Evolutionary conservation across 1,139 yeast genomes (phyloP), one percentile per base, ranked within the genome.

Genomic region (Pichia sp.): DNA sequence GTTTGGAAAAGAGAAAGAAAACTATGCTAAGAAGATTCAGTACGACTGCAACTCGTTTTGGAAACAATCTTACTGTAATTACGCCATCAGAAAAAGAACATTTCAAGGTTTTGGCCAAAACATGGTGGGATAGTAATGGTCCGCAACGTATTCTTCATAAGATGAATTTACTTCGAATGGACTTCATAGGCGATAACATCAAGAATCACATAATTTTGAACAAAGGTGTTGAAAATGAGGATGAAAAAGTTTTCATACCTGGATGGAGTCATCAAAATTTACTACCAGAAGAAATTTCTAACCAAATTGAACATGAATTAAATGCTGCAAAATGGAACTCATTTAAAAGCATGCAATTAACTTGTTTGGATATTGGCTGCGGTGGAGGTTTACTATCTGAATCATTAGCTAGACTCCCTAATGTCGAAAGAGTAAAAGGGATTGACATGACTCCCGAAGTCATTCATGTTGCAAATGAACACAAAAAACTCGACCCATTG

Each of bases 41-140:
- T 28, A 44, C 46, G 27, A 10, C 11, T 2, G 6, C 36, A 8
- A 1, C 32, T 6, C 33, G 39, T 7, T 34, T 34, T 2, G 41
- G 36, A 34, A 16, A 29, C 8, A 48, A 52, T 35, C 37, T 50
- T 41, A 72, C 78, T 0, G 59, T 70, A 3, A 62, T 61, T 33
- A 53, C 59, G 6, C 55, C 55, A 7, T 51, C 59, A 3, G 97
- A 92, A 62, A 70, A 81, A 61, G 64, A 73, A 16, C 98, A 94
- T 64, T 92, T 92, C 65, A 81, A 85, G 55, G 77, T 81, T 34
- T 69, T 92, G 43, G 98, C 99, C 1, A 73, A 83, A 11, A 66
- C 86, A 28, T 92, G 98, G 99, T 92, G 99, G 98, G 95, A 94
- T 58, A 81, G 85, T 23, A 68, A 81, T 52, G 98, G 98, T 0